Conservation (phyloP, 805 yeast species). For the Ogataea salicorniae region DNA sequence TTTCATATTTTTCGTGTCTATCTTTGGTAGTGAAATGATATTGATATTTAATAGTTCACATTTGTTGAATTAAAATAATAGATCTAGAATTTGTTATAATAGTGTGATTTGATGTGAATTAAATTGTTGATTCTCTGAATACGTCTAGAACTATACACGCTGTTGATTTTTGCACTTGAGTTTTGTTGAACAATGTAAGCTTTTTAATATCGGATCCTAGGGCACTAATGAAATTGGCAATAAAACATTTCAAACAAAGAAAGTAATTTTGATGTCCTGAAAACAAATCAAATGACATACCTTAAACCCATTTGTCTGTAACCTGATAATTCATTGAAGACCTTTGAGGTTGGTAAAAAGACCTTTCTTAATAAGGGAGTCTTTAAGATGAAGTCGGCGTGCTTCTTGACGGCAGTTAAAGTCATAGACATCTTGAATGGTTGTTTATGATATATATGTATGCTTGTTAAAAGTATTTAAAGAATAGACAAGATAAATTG, state of each 20-base stretch:
- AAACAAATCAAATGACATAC: constrained; percentile 20
- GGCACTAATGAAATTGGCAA: background rate
- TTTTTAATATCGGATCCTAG: background rate
- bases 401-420: constrained; percentile 64
- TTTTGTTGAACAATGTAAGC: background rate
- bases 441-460: constrained; percentile 29
- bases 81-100: too few species aligned
- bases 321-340: constrained; percentile 72
- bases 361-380: constrained; percentile 74
- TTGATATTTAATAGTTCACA: too few species aligned
- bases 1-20: background rate
- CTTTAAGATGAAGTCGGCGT: constrained; percentile 73
- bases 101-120: too few species aligned
- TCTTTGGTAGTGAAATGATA: background rate
- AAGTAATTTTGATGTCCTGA: background rate
- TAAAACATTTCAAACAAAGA: background rate
- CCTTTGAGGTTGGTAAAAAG: constrained; percentile 73
- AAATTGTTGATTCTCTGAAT: too few species aligned
- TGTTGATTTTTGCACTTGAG: too few species aligned
- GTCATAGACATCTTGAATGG: constrained; percentile 30
- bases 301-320: constrained; percentile 93
- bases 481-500: background rate
- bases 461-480: background rate
- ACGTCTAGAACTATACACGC: too few species aligned
- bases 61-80: too few species aligned